Base-by-base conservation (phyloP, 129 eudicot species). In the Helianthus annuus region DNA sequence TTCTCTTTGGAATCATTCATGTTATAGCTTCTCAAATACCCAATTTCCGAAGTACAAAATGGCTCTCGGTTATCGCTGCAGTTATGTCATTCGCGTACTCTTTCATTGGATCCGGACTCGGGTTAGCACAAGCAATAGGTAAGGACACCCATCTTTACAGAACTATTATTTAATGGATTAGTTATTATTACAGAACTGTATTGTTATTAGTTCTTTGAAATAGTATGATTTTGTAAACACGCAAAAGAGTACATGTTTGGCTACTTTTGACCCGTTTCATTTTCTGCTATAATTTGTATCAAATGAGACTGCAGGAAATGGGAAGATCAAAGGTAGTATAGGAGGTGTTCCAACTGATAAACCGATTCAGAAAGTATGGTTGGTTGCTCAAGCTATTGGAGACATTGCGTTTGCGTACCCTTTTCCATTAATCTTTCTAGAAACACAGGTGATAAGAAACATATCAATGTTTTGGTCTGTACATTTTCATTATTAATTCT, bases 391-490 rank as follows among this genome's bases (percentile, higher is more conserved):
- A 79, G 97, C 93, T 45, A 67, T 94, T 38, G 97, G 99, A 39
- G 96, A 88, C 75, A 80, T 90, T 55, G 96, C 99, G 32, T 94
- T 94, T 78, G 77, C 94, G 6, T 94, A 60, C 77, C 86, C 97
- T 24, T 90, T 76, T 69, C 81, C 86, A 12, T 73, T 82, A 1
- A 80, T 87, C 46, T 80, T 83, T 62, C 81, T 94, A n/a, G 85
- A 90, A 72, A 86, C 83, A 52, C 88, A 85, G 97, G 98, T 89
- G 72, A 56, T 56, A 48, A 27, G 53, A 64, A 29, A 54, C 58
- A 38, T 58, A 36, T 42, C 46, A 42, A 6, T 0, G 46, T 42
- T 42, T 42, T 42, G 46, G 46, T 42, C 11, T 42, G 46, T 42
- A 7, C 11, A 42, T 42, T 42, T 42, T 42, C 46, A 2, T 6